Conservation (phyloP, 257 asterid species). For the Nicotiana otophora region DNA sequence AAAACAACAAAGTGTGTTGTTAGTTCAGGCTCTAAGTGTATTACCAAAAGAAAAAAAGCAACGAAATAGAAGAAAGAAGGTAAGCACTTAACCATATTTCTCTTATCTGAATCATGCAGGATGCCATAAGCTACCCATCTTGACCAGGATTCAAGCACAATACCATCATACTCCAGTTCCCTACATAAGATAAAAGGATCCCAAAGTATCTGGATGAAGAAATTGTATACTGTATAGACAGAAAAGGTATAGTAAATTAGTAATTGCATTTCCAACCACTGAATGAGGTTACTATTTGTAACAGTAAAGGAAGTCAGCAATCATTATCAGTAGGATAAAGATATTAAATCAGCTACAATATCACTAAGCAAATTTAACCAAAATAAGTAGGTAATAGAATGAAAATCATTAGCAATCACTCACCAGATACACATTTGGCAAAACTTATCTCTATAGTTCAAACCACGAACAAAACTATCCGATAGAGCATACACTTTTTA, state of each 20-base stretch:
- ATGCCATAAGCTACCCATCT: slow-evolving; percentile 93
- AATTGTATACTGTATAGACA: neutral
- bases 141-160: slow-evolving; percentile 95
- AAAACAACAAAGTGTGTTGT: neutral
- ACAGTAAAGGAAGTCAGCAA: neutral
- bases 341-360: neutral
- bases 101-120: slow-evolving; percentile 72
- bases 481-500: neutral
- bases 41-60: neutral
- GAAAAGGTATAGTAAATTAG: neutral
- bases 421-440: neutral
- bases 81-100: slow-evolving; percentile 41
- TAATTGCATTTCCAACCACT: neutral
- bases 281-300: neutral
- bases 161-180: slow-evolving; percentile 93
- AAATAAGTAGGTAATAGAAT: neutral
- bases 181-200: slow-evolving; percentile 29
- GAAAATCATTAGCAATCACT: neutral
- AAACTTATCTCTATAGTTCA: neutral
- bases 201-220: slow-evolving; percentile 14
- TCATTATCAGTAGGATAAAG: neutral
- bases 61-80: neutral
- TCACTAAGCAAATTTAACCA: neutral
- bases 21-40: neutral
- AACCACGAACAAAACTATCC: neutral